A percentile compares a stretch with the other conserved stretches of the same genome.
Evolutionary conservation across 176 grass and related monocot genomes (phyloP).

Genomic region (maize (Zea mays)): Zm-B73-REFERENCE-NAM-5.0 NC_050102.1:151534501-151535000

Average conservation of each 20-base stretch:
- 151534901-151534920: conserved; percentile 83
- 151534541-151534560: not conserved
- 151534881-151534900: conserved; percentile 68
- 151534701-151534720: not conserved
- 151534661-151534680: not conserved
- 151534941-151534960: conserved; percentile 74
- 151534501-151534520: not conserved
- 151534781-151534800: conserved; percentile 86
- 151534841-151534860: conserved; percentile 78
- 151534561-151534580: not conserved
- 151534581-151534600: conserved; percentile 30
- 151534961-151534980: conserved; percentile 84
- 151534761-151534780: conserved; percentile 60
- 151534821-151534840: conserved; percentile 83
- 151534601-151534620: conserved; percentile 27
- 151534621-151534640: not conserved
- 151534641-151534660: not conserved
- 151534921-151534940: conserved; percentile 73
- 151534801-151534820: conserved; percentile 75
- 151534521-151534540: not conserved
- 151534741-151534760: conserved; percentile 61
- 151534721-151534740: not conserved
- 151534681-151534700: conserved; percentile 17
- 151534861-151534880: conserved; percentile 54
- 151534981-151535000: conserved; percentile 57